These are phyloP conservation scores for Blastocystis sp. DNA, from an alignment of 352 stramenopile species.

Conservation along the genomic window DNA sequence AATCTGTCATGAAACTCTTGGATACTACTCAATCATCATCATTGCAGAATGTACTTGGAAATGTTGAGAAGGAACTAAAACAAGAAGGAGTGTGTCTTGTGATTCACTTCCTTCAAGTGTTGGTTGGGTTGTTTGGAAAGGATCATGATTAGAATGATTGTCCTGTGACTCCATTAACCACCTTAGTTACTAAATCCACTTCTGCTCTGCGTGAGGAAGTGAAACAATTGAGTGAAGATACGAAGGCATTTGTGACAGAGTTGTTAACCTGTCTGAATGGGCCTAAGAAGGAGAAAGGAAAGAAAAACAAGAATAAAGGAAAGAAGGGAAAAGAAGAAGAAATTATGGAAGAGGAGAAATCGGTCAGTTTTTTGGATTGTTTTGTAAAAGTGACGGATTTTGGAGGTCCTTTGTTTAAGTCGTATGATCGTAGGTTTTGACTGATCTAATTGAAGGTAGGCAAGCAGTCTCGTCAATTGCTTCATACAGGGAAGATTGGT, in stretches of 20 bases:
- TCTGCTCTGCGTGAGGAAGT: neutral
- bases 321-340: neutral
- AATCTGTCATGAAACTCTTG: neutral
- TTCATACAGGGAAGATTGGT: constrained; percentile 21
- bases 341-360: neutral
- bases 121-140: neutral
- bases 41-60: neutral
- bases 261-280: neutral
- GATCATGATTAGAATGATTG: neutral
- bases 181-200: neutral
- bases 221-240: neutral
- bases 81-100: constrained; percentile 1
- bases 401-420: constrained; percentile 44
- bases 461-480: constrained; percentile 23
- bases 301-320: neutral
- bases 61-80: neutral
- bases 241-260: neutral
- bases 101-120: neutral
- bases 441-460: neutral
- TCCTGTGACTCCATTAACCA: neutral
- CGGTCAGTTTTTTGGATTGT: neutral
- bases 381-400: constrained; percentile 31
- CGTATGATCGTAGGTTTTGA: neutral
- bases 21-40: neutral
- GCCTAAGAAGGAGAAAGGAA: constrained; percentile 9